Conservation (phyloP, 2,329 filamentous ascomycete species). For the Madurella mycetomatis region DNA sequence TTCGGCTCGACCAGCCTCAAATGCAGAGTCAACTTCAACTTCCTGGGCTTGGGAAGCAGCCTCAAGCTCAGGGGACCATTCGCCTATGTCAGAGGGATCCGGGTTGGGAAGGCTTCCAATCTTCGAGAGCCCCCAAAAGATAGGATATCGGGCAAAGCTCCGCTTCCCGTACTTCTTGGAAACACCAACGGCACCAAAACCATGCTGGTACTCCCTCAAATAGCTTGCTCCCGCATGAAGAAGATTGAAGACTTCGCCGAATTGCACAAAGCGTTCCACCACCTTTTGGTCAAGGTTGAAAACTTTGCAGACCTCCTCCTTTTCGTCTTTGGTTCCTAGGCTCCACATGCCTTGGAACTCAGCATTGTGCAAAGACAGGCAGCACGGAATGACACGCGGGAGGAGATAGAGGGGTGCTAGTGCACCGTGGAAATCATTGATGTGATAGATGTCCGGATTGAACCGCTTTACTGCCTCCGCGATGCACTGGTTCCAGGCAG, state of each 20-base stretch:
- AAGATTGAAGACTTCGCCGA: slow-evolving; percentile 64
- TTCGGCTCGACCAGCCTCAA: slow-evolving; percentile 48
- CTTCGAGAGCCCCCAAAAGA: slow-evolving; percentile 61
- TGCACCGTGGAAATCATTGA: slow-evolving; percentile 34
- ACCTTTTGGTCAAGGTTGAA: slow-evolving; percentile 58
- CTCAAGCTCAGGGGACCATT: slow-evolving; percentile 49
- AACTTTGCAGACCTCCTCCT: slow-evolving; percentile 57
- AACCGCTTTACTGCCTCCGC: slow-evolving; percentile 58
- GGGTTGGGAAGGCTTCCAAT: slow-evolving; percentile 61
- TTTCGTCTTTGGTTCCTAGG: slow-evolving; percentile 57
- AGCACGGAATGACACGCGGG: slow-evolving; percentile 54
- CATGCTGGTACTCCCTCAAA: slow-evolving; percentile 60
- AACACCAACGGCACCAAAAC: slow-evolving; percentile 63
- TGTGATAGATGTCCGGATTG: slow-evolving; percentile 34
- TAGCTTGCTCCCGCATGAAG: slow-evolving; percentile 61
- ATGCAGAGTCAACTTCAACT: slow-evolving; percentile 49
- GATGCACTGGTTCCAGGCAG: slow-evolving; percentile 66
- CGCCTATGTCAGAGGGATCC: slow-evolving; percentile 58
- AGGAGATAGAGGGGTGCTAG: slow-evolving; percentile 58
- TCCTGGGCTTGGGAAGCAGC: slow-evolving; percentile 36
- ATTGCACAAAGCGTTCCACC: slow-evolving; percentile 58
- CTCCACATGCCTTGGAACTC: slow-evolving; percentile 66
- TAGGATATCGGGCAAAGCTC: slow-evolving; percentile 61
- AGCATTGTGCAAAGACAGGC: slow-evolving; percentile 61
- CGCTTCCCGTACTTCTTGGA: slow-evolving; percentile 65